A percentile compares a stretch with the other conserved stretches of the same genome.
These are phyloP conservation scores for Lithospermum erythrorhizon DNA, from an alignment of 257 asterid species.

Conservation along the genomic window DNA sequence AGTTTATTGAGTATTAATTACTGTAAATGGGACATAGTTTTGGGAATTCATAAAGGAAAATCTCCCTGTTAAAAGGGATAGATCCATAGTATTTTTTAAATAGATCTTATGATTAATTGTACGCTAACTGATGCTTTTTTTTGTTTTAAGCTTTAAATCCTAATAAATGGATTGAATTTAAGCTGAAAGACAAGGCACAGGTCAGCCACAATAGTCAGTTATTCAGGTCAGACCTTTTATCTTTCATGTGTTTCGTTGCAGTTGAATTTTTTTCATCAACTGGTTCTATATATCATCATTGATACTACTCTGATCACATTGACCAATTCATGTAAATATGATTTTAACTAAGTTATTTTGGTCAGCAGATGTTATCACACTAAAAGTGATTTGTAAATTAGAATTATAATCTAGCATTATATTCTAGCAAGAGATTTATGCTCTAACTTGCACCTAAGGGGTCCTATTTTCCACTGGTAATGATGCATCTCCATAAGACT, in stretches of 20 bases:
- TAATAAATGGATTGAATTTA: slow-evolving; percentile 78
- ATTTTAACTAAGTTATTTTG: no score
- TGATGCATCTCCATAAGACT: neutral
- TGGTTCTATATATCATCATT: neutral
- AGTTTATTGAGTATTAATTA: neutral
- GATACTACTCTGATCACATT: neutral
- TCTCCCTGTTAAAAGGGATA: neutral
- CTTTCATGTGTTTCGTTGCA: neutral
- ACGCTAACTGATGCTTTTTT: slow-evolving; percentile 9
- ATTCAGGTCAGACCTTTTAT: slow-evolving; percentile 46
- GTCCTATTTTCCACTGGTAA: neutral
- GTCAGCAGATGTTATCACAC: no score
- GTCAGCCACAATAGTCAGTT: slow-evolving; percentile 88
- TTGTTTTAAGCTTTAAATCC: slow-evolving; percentile 70
- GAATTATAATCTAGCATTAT: no score
- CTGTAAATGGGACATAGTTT: neutral
- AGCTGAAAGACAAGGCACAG: slow-evolving; percentile 81
- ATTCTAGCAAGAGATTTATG: neutral
- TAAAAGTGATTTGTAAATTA: no score
- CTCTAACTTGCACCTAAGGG: neutral
- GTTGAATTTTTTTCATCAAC: neutral
- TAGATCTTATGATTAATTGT: no score
- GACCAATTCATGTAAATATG: neutral
- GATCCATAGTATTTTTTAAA: neutral
- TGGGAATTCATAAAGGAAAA: neutral